Evolutionary conservation across 805 yeast species (phyloP), one percentile per base, ranked within the genome.

Genomic region (Metschnikowia proteae): DNA sequence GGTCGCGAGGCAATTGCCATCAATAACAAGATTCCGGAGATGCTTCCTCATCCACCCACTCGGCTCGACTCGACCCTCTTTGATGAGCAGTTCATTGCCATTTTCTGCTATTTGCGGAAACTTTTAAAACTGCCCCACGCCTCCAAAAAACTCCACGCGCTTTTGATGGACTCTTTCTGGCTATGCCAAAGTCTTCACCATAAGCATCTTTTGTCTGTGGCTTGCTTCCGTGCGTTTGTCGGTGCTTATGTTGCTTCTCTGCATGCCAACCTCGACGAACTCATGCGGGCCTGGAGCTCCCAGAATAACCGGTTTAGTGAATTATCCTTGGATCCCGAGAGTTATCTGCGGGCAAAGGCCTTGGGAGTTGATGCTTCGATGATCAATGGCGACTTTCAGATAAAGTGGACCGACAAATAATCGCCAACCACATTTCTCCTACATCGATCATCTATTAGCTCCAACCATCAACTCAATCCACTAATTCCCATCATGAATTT

Each of bases 1-100:
- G 45, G 59, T 9, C 48, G 48, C 6, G 69, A 64, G 50, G 70
- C 74, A 3, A 51, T 60, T 17, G 58, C 59, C 30, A 41, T 68
- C 6, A 46, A 66, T 31, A 49, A 48, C 26, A 65, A 58, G 37
- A 34, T 63, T 30, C 53, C 58, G 1, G 43, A 37, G 2, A n/a
- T 46, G 26, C 57, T 50, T 34, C 55, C 57, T 1, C 13, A 13
- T n/a, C 13, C 46, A 6, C 13, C 8, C 32, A 17, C 28, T 8
- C n/a, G 17, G 3, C 42, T 40, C 4, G 38, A 40, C 11, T 25
- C 46, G 17, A 25, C 50, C 3, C 43, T 44, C 10, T 23, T 45
- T 22, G 47, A 47, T 27, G 56, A 45, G 31, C 45, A 42, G 9
- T 54, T 49, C 47, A 30, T 10, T 5, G 43, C 36, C 27, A 39